Evolutionary conservation across 139 green algal genomes (phyloP), one percentile per base, ranked within the genome.

Genomic region (Picochlorum sp.): DNA sequence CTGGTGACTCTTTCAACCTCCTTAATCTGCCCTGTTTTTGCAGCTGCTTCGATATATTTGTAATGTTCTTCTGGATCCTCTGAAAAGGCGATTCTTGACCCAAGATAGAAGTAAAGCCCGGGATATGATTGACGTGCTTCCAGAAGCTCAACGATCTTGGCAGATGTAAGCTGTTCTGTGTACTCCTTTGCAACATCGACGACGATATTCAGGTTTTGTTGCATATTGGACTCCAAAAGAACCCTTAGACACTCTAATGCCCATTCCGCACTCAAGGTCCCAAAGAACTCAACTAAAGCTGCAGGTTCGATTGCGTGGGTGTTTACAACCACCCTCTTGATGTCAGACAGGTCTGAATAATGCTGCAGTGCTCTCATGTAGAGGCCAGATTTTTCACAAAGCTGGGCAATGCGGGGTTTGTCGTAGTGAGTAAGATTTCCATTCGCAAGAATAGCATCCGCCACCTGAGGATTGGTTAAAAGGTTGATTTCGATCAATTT

Each of bases 401-500:
- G 81, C 83, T 98, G 90, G 72, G 90, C 91, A 37, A 98, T 84
- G 55, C 91, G 82, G 7, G 93, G 93, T 5, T 85, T 75, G 75
- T 99, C 93, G 64, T 98, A 99, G 77, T 98, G 89, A 7, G 81
- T 93, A 31, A 99, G 81, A 57, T 81, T 90, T 57, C 81, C 83
- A 59, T 91, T 93, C 39, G 79, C 88, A 55, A 99, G 66, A 69
- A 99, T 98, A 5, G 93, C 93, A 62, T 99, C 93, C 7, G 92
- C 93, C 1, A 98, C 87, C 70, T 85, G 69, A 20, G 93, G 92
- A 72, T 95, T 97, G 59, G 93, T 96, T 52, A 99, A 74, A 57
- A 99, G 72, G 82, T 99, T 99, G 77, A 99, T 96, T 75, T 99
- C 93, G 63, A 99, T 77, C 70, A 98, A 79, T 83, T 94, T 94